Conservation (phyloP, 768 basidiomycete species). For the Lactarius quietus region DNA sequence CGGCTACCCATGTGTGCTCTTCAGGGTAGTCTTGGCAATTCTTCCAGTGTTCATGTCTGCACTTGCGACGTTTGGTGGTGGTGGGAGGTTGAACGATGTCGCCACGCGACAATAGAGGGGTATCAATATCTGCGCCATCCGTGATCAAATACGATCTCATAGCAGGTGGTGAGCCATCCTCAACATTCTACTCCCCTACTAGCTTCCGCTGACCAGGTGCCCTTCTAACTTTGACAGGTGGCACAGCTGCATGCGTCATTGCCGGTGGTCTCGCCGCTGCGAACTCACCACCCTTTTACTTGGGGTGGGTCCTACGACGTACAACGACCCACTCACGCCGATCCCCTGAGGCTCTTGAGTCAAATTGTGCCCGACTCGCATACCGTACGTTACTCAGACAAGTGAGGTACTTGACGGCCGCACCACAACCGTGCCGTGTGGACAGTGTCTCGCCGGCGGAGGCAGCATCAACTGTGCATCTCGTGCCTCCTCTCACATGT, state of each 20-base stretch:
- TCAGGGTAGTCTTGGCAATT: too few species aligned
- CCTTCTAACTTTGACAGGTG: slow-evolving; percentile 27
- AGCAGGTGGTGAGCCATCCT: slow-evolving; percentile 25
- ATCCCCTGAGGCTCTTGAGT: slow-evolving; percentile 50
- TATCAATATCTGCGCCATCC: not conserved
- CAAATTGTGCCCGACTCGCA: slow-evolving; percentile 40
- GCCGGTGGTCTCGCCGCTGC: slow-evolving; percentile 54
- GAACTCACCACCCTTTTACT: slow-evolving; percentile 52
- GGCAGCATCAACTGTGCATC: slow-evolving; percentile 54
- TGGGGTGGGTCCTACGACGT: slow-evolving; percentile 53
- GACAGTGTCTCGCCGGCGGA: slow-evolving; percentile 56
- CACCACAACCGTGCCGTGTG: slow-evolving; percentile 40
- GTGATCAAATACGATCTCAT: slow-evolving; percentile 17
- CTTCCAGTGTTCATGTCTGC: too few species aligned
- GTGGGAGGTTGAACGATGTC: too few species aligned
- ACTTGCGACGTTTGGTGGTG: too few species aligned
- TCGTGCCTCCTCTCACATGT: not conserved
- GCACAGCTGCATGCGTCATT: slow-evolving; percentile 51
- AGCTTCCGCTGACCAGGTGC: not conserved
- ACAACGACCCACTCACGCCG: slow-evolving; percentile 45
- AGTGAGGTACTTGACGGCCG: slow-evolving; percentile 48
- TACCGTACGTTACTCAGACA: slow-evolving; percentile 39
- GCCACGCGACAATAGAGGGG: too few species aligned
- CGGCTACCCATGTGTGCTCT: too few species aligned
- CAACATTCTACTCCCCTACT: not conserved